These are phyloP conservation scores for Martiniozyma abietophila DNA, from an alignment of 805 yeast species.

Conservation along the genomic window DNA sequence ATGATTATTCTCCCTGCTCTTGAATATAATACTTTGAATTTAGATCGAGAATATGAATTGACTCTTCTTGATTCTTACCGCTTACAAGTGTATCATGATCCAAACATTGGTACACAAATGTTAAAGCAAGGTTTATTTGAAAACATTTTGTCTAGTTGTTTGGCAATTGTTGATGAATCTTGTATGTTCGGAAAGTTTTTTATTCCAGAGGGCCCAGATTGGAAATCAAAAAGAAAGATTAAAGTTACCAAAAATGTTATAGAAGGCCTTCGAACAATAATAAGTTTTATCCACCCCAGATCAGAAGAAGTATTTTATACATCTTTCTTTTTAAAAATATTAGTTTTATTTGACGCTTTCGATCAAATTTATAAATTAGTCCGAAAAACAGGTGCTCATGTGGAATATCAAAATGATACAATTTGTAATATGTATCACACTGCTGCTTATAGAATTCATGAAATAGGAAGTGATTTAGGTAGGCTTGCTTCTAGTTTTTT, in stretches of 20 bases:
- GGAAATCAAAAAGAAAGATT: slow-evolving; percentile 11
- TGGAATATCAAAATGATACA: slow-evolving; percentile 40
- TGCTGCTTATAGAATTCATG: slow-evolving; percentile 20
- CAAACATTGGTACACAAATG: slow-evolving; percentile 29
- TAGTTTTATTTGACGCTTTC: slow-evolving; percentile 41
- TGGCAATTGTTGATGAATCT: slow-evolving; percentile 5
- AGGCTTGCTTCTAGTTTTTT: slow-evolving; percentile 18
- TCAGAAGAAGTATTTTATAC: slow-evolving; percentile 14
- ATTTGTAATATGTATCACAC: slow-evolving; percentile 43
- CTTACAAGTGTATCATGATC: slow-evolving; percentile 26
- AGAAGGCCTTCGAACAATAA: slow-evolving; percentile 17
- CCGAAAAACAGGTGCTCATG: slow-evolving; percentile 63
- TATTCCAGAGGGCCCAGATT: slow-evolving; percentile 6
- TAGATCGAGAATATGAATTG: slow-evolving; percentile 43
- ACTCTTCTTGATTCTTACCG: slow-evolving; percentile 23
- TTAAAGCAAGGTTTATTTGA: slow-evolving; percentile 32
- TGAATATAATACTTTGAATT: slow-evolving; percentile 33
- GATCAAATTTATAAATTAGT: slow-evolving; percentile 49
- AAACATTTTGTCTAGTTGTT: slow-evolving; percentile 32
- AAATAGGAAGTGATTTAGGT: slow-evolving; percentile 20
- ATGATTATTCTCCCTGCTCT: slow-evolving; percentile 46
- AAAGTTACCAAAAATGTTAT: slow-evolving; percentile 6
- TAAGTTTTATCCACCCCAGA: slow-evolving; percentile 21
- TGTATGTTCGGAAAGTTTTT: slow-evolving; percentile 9
- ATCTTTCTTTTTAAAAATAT: slow-evolving; percentile 28